Base-by-base conservation (phyloP, 345 rosid genomes). In the Draba incana region DNA sequence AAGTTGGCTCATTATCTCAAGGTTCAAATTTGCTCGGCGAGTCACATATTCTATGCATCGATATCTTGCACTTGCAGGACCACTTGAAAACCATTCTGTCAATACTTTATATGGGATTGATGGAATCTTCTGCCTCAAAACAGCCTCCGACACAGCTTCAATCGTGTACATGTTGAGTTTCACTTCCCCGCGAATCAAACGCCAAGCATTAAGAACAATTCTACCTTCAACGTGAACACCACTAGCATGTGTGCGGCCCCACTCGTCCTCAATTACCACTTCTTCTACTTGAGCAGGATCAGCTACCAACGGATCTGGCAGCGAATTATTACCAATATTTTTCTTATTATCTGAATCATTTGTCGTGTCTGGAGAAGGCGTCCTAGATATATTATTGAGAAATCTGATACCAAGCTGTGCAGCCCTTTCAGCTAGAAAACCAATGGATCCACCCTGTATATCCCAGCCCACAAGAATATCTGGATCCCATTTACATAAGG, bases 171-270 rank as follows among this genome's bases (percentile, higher is more conserved):
- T 69, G 71, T 82, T 85, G 71, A 87, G 97, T 80, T 88, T 93
- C 61, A 93, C 85, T 81, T 93, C 98, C 64, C 80, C 80, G 31
- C 94, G 94, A 83, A 88, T 87, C 70, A 90, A 76, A 48, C 97
- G 84, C 97, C 98, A 93, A 49, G 84, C 72, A 76, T 93, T 90
- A 64, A 90, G 89, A 78, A 93, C 88, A 74, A 93, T 69, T 80
- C 98, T 85, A 62, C 98, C 98, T 54, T 88, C 94, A 74, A 93
- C 98, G 77, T 90, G 98, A 74, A 93, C 82, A 75, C 98, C 97
- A 58, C 98, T 89, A 42, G 96, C 93, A 84, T 92, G 98, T 68
- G 98, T 92, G 66, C 98, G 84, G 25, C 98, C 98, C 98, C 96
- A 90, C 71, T 92, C 98, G 68, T 92, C 96, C 76, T 88, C 92